Evolutionary conservation across 106 monocot species (phyloP), one percentile per base, ranked within the genome.

Genomic region (Triglochin maritima): DNA sequence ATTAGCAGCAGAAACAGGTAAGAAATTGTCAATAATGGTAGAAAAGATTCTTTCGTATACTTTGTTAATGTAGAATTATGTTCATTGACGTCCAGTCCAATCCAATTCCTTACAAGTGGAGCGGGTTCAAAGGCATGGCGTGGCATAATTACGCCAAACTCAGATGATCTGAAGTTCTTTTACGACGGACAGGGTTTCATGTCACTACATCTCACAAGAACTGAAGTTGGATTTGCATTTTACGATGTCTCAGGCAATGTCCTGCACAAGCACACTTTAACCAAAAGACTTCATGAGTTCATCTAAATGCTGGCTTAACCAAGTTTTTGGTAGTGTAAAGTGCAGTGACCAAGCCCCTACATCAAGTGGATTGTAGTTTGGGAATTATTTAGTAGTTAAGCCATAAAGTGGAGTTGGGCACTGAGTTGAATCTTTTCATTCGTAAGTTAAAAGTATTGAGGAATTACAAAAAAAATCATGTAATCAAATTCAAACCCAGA

Each of bases 51-150:
- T 51, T 62, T 6, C 6, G 14, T 59, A 13, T 8, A 2, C 12
- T 16, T 47, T 14, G 1, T 66, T 78, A 48, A 69, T 83, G 11
- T 87, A 6, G 11, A 8, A 41, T 7, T 47, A 13, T 15, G 47
- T 42, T 64, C 9, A 2, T 47, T 15, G 8, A 5, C 48, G 7
- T 64, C 52, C 74, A 93, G 93, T 53, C 71, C 75, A 1, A 68
- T 93, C 15, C 89, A 93, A 13, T 93, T 76, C 67, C 61, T 91
- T 49, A 91, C 91, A 7, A 91, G 82, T 42, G 91, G 91, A 56
- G 91, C 74, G 3, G 86, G 89, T 2, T 90, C 89, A 3, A 90
- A 84, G 72, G 86, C 89, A 15, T 90, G 89, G 89, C 79, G 84
- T 7, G 86, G 83, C 8, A 57, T 51, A 6, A 78, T 57, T 65